Percentiles rank a stretch among this genome's conserved stretches.
Evolutionary conservation across 1,284 basidiomycete species (phyloP).

Genomic region (Puccinia hordei): DNA sequence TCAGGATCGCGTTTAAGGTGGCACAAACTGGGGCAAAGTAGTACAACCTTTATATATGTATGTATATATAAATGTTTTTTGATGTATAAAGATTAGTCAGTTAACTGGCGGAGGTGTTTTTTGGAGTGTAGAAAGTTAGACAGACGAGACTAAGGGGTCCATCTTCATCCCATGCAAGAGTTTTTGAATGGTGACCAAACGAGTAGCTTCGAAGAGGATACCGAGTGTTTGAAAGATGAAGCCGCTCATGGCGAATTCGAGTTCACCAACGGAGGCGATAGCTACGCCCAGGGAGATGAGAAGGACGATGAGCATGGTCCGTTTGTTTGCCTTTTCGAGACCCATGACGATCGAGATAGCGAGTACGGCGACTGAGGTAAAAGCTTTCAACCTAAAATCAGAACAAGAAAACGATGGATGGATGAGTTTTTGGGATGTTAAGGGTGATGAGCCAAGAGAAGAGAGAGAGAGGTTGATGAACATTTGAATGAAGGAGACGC

Average conservation of each 20-base stretch:
- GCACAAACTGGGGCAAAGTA: constrained; percentile 59
- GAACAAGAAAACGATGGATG: constrained; percentile 52
- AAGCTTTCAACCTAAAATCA: constrained; percentile 61
- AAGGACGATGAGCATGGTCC: constrained; percentile 60
- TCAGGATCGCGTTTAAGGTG: constrained; percentile 60
- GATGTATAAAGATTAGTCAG: no score
- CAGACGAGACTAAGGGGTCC: constrained; percentile 56
- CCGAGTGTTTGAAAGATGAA: constrained; percentile 55
- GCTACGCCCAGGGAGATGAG: constrained; percentile 62
- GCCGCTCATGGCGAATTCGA: constrained; percentile 57
- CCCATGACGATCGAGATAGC: constrained; percentile 58
- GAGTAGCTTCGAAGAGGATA: constrained; percentile 55
- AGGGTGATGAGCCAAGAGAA: constrained; percentile 54
- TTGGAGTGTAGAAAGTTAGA: background rate
- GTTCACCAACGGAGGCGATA: constrained; percentile 51
- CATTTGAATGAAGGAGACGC: constrained; percentile 56
- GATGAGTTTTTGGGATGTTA: constrained; percentile 64
- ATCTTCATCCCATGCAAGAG: constrained; percentile 56
- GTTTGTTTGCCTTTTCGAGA: constrained; percentile 56
- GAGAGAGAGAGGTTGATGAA: background rate
- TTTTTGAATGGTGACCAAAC: constrained; percentile 57
- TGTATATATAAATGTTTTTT: background rate
- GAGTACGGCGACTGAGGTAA: constrained; percentile 58
- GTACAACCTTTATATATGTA: constrained; percentile 37
- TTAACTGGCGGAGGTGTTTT: no score